Conservation (phyloP, 768 basidiomycete genomes). For the Boletus reticulatus region DNA sequence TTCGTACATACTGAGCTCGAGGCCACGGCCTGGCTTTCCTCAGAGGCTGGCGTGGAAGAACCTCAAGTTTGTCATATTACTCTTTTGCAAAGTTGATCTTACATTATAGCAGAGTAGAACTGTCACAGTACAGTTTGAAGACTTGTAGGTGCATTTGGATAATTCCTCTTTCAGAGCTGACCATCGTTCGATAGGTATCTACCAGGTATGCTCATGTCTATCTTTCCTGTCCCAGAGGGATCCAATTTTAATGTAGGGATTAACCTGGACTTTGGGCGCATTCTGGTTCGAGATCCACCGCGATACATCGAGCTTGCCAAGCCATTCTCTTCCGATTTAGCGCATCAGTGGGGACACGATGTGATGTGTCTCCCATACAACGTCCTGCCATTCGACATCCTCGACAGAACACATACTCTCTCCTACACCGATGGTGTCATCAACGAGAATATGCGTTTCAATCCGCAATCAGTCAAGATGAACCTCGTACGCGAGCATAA, state of each 20-base stretch:
- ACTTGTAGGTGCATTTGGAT: slow-evolving; percentile 43
- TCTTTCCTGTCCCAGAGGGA: not conserved
- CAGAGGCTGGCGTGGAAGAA: slow-evolving; percentile 21
- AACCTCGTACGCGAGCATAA: slow-evolving; percentile 40
- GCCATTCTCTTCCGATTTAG: slow-evolving; percentile 48
- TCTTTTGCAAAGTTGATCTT: slow-evolving; percentile 2
- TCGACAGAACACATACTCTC: slow-evolving; percentile 37
- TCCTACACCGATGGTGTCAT: slow-evolving; percentile 37
- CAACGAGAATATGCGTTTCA: slow-evolving; percentile 38
- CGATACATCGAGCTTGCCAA: slow-evolving; percentile 29
- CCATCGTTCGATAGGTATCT: slow-evolving; percentile 22
- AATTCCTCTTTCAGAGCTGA: slow-evolving; percentile 10
- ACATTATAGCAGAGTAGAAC: slow-evolving; percentile 28
- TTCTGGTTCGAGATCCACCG: slow-evolving; percentile 36
- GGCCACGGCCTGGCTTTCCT: slow-evolving; percentile 31
- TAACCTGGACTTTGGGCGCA: slow-evolving; percentile 38
- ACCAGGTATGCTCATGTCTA: slow-evolving; percentile 21
- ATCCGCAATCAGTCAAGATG: slow-evolving; percentile 42
- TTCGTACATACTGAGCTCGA: slow-evolving; percentile 54
- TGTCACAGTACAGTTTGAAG: slow-evolving; percentile 35
- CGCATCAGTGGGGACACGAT: slow-evolving; percentile 47
- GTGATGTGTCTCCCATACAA: slow-evolving; percentile 58
- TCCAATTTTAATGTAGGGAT: slow-evolving; percentile 12
- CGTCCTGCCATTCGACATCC: slow-evolving; percentile 49
- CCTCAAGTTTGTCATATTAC: slow-evolving; percentile 21